These are phyloP conservation scores for Clonostachys sp. DNA, from an alignment of 2,329 filamentous ascomycete species.

Conservation along the genomic window DNA sequence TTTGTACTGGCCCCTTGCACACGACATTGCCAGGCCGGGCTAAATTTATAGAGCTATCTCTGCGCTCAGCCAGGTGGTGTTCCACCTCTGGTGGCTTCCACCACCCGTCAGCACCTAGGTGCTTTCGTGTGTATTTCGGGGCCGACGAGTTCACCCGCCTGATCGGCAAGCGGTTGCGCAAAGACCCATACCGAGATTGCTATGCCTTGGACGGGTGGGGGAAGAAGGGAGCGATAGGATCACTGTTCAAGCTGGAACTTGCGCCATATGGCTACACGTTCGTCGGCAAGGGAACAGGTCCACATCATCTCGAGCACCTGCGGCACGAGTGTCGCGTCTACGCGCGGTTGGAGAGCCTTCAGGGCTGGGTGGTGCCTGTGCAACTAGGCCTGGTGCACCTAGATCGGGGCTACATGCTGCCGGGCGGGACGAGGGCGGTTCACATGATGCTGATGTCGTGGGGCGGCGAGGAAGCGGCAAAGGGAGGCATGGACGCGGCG, in stretches of 20 bases:
- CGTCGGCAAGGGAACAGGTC: slow-evolving; percentile 28
- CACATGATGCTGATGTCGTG: neutral
- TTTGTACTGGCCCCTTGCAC: too few species aligned
- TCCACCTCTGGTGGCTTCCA: too few species aligned
- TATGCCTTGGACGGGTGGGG: slow-evolving; percentile 11
- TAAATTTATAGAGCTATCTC: too few species aligned
- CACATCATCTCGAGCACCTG: slow-evolving; percentile 21
- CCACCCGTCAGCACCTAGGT: too few species aligned
- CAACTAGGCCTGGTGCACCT: slow-evolving; percentile 18
- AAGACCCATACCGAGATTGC: neutral
- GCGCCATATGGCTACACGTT: slow-evolving; percentile 35
- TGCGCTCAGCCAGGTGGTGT: too few species aligned
- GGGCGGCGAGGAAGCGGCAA: too few species aligned
- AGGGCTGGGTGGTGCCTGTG: slow-evolving; percentile 28
- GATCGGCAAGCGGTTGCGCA: neutral
- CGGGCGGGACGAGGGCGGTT: neutral
- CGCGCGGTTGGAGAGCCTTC: slow-evolving; percentile 17
- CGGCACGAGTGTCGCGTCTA: slow-evolving; percentile 29
- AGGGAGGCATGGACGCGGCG: too few species aligned
- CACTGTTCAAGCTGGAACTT: slow-evolving; percentile 34
- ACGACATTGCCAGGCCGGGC: too few species aligned
- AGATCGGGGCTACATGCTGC: neutral
- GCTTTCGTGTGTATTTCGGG: too few species aligned
- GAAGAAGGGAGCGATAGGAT: slow-evolving; percentile 24
- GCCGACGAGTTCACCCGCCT: neutral